phyloP scores from a whole-genome alignment of 2,329 filamentous ascomycete species.

The Talaromyces atroroseus region DNA sequence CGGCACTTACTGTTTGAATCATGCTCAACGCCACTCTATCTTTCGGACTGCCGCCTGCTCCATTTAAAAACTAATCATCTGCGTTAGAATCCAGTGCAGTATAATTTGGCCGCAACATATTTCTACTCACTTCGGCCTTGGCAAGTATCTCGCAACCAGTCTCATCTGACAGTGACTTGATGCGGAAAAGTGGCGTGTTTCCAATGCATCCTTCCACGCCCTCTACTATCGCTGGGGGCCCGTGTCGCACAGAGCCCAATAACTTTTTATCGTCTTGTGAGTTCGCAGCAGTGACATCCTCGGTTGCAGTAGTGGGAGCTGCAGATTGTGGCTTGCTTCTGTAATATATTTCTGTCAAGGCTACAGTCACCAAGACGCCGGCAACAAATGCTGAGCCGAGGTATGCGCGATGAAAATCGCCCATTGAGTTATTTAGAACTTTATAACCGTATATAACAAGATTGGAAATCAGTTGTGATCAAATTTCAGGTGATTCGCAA shows the following conservation, averaged over 20 bases:
- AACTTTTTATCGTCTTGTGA: constrained; percentile 49
- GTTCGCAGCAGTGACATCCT: constrained; percentile 30
- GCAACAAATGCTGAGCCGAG: constrained; percentile 68
- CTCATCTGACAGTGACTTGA: constrained; percentile 76
- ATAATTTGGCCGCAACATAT: neutral
- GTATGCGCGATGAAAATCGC: constrained; percentile 44
- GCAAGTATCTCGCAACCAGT: constrained; percentile 86
- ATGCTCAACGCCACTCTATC: constrained; percentile 90
- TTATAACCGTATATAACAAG: constrained; percentile 3
- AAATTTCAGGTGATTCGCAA: neutral
- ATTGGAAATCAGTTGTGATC: too few species aligned
- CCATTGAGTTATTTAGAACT: constrained; percentile 21
- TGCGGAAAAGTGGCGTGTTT: constrained; percentile 81
- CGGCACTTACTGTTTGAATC: constrained; percentile 55
- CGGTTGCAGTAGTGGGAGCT: constrained; percentile 14
- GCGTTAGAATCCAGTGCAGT: constrained; percentile 12
- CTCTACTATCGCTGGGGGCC: constrained; percentile 53
- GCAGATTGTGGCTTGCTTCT: constrained; percentile 49
- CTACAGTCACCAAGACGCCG: constrained; percentile 68
- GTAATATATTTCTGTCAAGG: constrained; percentile 72
- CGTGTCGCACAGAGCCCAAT: constrained; percentile 21
- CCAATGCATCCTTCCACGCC: constrained; percentile 92
- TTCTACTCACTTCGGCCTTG: constrained; percentile 66
- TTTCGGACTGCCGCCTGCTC: constrained; percentile 88
- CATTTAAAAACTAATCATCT: constrained; percentile 70